Evolutionary conservation across 2,329 filamentous ascomycete species (phyloP).

Genomic region (Zalaria sp.): DNA sequence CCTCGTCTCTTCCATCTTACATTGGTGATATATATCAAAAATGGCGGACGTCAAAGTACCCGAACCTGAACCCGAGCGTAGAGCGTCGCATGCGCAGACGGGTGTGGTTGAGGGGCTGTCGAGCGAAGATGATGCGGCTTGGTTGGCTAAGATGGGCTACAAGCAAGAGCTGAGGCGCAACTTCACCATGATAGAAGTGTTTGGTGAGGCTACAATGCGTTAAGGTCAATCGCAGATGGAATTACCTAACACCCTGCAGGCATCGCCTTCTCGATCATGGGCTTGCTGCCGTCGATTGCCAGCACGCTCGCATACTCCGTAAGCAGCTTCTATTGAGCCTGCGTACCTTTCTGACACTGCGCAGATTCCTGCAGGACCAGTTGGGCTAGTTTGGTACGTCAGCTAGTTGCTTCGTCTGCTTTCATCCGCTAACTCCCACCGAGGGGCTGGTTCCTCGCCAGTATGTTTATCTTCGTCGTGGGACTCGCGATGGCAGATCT

Average conservation of each 20-base stretch:
- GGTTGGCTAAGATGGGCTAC: slow-evolving; percentile 27
- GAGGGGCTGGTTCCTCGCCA: slow-evolving; percentile 43
- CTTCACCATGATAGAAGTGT: slow-evolving; percentile 48
- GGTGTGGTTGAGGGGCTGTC: slow-evolving; percentile 14
- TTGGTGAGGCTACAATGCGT: slow-evolving; percentile 25
- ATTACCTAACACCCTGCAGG: slow-evolving; percentile 1
- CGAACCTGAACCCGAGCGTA: background rate
- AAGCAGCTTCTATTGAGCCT: background rate
- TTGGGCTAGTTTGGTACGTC: slow-evolving; percentile 40
- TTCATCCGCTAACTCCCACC: slow-evolving; percentile 7
- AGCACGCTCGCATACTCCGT: slow-evolving; percentile 42
- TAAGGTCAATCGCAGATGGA: slow-evolving; percentile 1
- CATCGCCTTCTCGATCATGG: slow-evolving; percentile 37
- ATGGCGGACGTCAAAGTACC: background rate
- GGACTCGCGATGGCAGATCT: slow-evolving; percentile 42
- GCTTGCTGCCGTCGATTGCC: slow-evolving; percentile 45
- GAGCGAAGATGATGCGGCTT: slow-evolving; percentile 25
- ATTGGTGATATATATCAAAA: too few species aligned
- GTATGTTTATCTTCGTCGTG: slow-evolving; percentile 43
- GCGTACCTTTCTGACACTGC: too few species aligned
- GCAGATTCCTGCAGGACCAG: slow-evolving; percentile 40
- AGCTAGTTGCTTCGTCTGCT: slow-evolving; percentile 16
- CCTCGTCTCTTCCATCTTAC: too few species aligned
- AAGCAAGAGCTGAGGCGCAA: slow-evolving; percentile 49
- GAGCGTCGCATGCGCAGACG: slow-evolving; percentile 1